phyloP scores from a whole-genome alignment of 345 rosid genomes.

The Eucalyptus sideroxylon region DNA sequence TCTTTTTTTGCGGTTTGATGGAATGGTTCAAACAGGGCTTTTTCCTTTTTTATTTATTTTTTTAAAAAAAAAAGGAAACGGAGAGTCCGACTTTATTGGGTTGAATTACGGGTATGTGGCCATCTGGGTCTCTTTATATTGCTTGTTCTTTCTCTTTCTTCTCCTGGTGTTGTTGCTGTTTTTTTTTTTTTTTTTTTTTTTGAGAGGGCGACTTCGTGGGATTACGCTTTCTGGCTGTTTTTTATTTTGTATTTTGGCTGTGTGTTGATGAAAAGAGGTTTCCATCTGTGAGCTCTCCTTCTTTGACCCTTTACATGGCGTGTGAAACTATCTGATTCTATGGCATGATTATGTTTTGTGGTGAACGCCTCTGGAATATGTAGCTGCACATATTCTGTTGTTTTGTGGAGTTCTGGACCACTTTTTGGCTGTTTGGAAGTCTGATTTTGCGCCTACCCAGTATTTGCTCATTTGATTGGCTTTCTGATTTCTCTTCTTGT shows the following conservation, averaged over 20 bases:
- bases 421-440: neutral
- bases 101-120: slow-evolving; percentile 7
- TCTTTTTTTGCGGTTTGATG: slow-evolving; percentile 14
- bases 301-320: neutral
- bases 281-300: neutral
- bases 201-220: neutral
- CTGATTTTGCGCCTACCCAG: neutral
- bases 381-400: neutral
- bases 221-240: neutral
- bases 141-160: neutral
- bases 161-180: neutral
- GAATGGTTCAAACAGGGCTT: slow-evolving; percentile 6
- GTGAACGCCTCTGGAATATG: neutral
- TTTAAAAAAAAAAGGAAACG: neutral
- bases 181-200: too few species aligned
- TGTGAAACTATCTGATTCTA: neutral
- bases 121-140: neutral
- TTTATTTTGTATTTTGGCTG: neutral
- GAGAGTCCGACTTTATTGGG: slow-evolving; percentile 16
- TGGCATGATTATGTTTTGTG: neutral
- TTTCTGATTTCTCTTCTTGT: neutral
- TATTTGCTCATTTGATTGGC: neutral
- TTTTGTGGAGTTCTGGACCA: neutral
- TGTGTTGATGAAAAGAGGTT: neutral
- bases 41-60: slow-evolving; percentile 3